Percentiles rank a stretch among this genome's conserved stretches.
phyloP scores from a whole-genome alignment of 306 rosid species.

The Castanea crenata region DNA sequence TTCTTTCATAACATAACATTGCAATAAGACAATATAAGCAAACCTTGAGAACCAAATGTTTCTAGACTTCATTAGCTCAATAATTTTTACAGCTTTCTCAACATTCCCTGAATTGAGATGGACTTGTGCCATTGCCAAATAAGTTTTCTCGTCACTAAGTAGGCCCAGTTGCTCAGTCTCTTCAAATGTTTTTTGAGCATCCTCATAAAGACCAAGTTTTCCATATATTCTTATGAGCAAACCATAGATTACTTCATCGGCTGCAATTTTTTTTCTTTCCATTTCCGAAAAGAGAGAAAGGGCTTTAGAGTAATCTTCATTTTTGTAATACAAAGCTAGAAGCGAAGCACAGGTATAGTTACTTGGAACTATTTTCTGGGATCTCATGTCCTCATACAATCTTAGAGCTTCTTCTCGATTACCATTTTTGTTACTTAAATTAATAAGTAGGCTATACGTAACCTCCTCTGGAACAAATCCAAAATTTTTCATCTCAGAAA shows the following conservation, averaged over 20 bases:
- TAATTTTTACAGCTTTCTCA: conserved; percentile 59
- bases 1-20: conserved; percentile 82
- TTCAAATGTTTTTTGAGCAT: conserved; percentile 71
- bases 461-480: conserved; percentile 80
- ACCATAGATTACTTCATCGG: conserved; percentile 95
- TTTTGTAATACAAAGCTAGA: conserved; percentile 77
- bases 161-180: conserved; percentile 64
- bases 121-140: conserved; percentile 94
- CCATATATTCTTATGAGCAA: conserved; percentile 92
- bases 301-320: conserved; percentile 78
- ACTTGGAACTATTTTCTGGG: conserved; percentile 63
- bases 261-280: conserved; percentile 51
- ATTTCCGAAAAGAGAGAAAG: conserved; percentile 86
- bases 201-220: conserved; percentile 77
- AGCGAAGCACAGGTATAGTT: conserved; percentile 89
- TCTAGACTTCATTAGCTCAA: conserved; percentile 75
- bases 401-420: conserved; percentile 53
- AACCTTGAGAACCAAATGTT: conserved; percentile 69
- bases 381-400: conserved; percentile 73
- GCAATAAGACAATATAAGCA: conserved; percentile 78
- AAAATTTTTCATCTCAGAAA: conserved; percentile 52
- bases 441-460: conserved; percentile 74
- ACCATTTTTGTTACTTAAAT: conserved; percentile 56
- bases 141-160: conserved; percentile 81
- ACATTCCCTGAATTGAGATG: conserved; percentile 70